Base-by-base conservation (phyloP, 495 filamentous ascomycete genomes). In the Aspergillus saccharolyticus region DNA sequence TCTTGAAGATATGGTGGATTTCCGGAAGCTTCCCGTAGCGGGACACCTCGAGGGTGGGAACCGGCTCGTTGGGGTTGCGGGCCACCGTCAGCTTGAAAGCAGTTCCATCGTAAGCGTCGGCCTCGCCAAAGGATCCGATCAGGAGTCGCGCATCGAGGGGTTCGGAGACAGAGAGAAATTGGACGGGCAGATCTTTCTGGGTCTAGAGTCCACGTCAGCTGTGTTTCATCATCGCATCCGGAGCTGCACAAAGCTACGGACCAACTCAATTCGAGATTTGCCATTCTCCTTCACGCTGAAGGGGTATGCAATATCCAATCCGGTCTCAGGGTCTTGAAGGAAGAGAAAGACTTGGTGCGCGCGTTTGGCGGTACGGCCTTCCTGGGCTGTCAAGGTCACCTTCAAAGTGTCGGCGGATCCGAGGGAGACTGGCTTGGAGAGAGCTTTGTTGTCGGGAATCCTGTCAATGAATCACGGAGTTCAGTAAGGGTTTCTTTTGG, bases 341-440 rank as follows among this genome's bases (percentile, higher is more conserved):
- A 91, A 79, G 17, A 98, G 80, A 74, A 96, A 96, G 2, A 91
- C 90, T 70, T 98, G 94, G 72, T 98, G 94, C 57, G 94, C 90
- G 53, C 88, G 82, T 73, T 89, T 92, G 12, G 83, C 78, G 59
- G 85, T 86, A 67, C 84, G 83, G 62, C 82, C 85, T 71, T 97
- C 89, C 64, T 86, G 88, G 6, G 90, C 76, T 39, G 90, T 94
- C 56, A 97, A 76, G 57, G 83, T 73, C 56, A 98, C 73, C 75
- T 94, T 96, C 63, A 97, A 80, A 42, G 83, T 85, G 63, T 97
- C 90, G 54, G 81, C 71, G 52, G 76, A 70, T 47, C 82, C 80
- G 59, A 98, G 78, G 10, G 79, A 64, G 42, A 98, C 66, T 12
- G 87, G 76, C 21, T 81, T 79, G 43, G 84, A 70, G 46, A 96